These are phyloP conservation scores for Trypanosoma congolense DNA, from an alignment of 208 protist species.

Conservation along the genomic window DNA sequence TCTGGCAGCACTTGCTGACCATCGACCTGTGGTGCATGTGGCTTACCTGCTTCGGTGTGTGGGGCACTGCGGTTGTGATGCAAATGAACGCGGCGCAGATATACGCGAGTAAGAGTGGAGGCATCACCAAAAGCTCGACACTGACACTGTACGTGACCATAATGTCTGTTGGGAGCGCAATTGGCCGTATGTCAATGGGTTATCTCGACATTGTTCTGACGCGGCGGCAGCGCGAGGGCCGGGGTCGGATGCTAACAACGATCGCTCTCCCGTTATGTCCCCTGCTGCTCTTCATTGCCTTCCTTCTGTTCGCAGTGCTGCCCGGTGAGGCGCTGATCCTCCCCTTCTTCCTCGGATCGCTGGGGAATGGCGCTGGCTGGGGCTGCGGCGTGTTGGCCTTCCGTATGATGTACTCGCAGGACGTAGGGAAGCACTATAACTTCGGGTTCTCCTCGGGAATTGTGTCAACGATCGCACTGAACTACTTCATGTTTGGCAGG, in stretches of 20 bases:
- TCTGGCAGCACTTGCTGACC: conserved; percentile 29
- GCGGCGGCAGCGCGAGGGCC: conserved; percentile 7
- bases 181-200: conserved; percentile 42
- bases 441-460: conserved; percentile 21
- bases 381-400: conserved; percentile 11
- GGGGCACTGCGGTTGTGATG: conserved; percentile 13
- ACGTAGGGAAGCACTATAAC: conserved; percentile 30
- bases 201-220: conserved; percentile 23
- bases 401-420: conserved; percentile 24
- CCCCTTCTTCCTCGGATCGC: conserved; percentile 15
- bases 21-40: conserved; percentile 28
- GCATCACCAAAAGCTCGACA: conserved; percentile 16
- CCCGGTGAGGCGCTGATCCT: conserved; percentile 27
- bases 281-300: conserved; percentile 4
- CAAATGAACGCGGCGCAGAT: conserved; percentile 28
- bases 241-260: not conserved
- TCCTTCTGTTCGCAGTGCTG: conserved; percentile 14
- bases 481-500: conserved; percentile 25
- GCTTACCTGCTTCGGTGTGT: conserved; percentile 7
- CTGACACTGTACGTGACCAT: conserved; percentile 40
- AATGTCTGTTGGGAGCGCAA: conserved; percentile 57
- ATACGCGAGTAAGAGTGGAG: conserved; percentile 29
- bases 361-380: conserved; percentile 16
- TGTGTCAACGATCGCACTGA: conserved; percentile 19
- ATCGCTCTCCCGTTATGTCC: conserved; percentile 12